Conservation (phyloP, 1,139 yeast species). For the Hansenula sp. region DNA sequence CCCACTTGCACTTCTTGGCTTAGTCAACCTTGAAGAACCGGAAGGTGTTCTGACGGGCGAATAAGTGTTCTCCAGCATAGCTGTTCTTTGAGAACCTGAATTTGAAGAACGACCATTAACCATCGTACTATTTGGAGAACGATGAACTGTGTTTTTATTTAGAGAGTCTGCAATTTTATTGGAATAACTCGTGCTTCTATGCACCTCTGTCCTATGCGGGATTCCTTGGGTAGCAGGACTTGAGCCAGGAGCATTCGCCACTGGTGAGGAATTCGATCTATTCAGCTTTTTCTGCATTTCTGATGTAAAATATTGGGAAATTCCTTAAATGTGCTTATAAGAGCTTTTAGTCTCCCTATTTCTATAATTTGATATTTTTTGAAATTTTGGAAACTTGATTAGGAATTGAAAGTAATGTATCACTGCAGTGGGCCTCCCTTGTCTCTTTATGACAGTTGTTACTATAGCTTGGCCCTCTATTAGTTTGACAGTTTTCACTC, state of each 20-base stretch:
- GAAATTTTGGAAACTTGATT: neutral
- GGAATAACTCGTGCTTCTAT: constrained; percentile 5
- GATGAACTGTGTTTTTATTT: constrained; percentile 4
- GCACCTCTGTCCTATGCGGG: constrained; percentile 5
- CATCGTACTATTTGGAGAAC: constrained; percentile 19
- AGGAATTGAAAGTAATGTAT: too few species aligned
- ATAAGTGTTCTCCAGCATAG: constrained; percentile 15
- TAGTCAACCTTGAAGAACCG: constrained; percentile 13
- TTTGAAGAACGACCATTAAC: constrained; percentile 15
- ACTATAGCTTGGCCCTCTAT: too few species aligned
- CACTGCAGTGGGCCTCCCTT: too few species aligned
- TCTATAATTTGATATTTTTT: neutral
- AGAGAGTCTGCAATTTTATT: constrained; percentile 4
- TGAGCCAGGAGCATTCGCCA: neutral
- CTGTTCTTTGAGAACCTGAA: constrained; percentile 14
- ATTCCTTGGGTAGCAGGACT: neutral
- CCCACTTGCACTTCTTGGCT: constrained; percentile 16
- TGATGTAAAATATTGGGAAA: neutral
- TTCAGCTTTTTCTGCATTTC: constrained; percentile 8
- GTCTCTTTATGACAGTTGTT: too few species aligned
- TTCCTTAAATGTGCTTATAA: neutral
- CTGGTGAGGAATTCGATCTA: constrained; percentile 16
- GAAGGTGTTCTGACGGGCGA: constrained; percentile 23
- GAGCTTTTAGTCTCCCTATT: neutral
- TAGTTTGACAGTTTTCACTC: neutral